Evolutionary conservation across 106 monocot genomes (phyloP), one percentile per base, ranked within the genome.

Genomic region (Vanilla planifolia): DNA sequence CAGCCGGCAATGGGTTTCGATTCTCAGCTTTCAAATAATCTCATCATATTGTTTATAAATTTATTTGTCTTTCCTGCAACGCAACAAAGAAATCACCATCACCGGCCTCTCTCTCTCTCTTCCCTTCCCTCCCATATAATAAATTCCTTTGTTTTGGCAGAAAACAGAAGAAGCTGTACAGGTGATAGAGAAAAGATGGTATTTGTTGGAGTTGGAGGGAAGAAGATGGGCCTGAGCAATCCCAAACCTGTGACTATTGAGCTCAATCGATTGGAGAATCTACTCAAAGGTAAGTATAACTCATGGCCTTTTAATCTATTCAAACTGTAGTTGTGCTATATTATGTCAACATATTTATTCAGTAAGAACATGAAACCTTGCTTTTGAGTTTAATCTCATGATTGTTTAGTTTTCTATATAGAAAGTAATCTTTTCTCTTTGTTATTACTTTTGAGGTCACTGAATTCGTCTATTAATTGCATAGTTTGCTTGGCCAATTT

Each of bases 251-350:
- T 79, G 6, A 21, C 66, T 10, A 29, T 70, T 8, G 79, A 79
- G 30, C 69, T 79, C 60, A 74, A 45, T 28, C 47, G 79, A 52
- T 32, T 79, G 69, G 65, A 74, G 68, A 70, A 74, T 36, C 21
- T 44, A 2, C 59, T 79, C 16, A 68, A 58, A 65, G 79, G 79
- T 79, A 53, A 43, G 30, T n/a, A 11, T 53, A 32, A 17, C n/a
- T n/a, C n/a, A n/a, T n/a, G n/a, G n/a, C n/a, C n/a, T n/a, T n/a
- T n/a, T n/a, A n/a, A n/a, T n/a, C n/a, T n/a, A n/a, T n/a, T n/a
- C n/a, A n/a, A n/a, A n/a, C n/a, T n/a, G n/a, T n/a, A n/a, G n/a
- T n/a, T n/a, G n/a, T n/a, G n/a, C n/a, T n/a, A n/a, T n/a, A n/a
- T n/a, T n/a, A n/a, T n/a, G n/a, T n/a, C n/a, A n/a, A n/a, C n/a